Percentiles rank a stretch among this genome's conserved stretches.
Evolutionary conservation across 176 grass and related monocot genomes (phyloP).

Genomic region (Oryza coarctata): DNA sequence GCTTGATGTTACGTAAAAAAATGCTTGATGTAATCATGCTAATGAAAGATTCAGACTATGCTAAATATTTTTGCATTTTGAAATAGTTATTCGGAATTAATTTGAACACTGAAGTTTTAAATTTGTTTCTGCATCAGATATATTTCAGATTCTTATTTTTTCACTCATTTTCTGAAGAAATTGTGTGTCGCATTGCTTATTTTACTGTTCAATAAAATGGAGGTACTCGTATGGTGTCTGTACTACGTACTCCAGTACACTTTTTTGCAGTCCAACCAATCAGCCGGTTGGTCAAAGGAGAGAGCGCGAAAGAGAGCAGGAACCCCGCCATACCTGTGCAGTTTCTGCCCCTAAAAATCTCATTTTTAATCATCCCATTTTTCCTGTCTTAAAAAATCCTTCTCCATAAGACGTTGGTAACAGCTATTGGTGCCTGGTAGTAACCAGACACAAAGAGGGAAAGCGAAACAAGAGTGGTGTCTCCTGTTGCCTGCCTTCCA

Average conservation of each 20-base stretch:
- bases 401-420: constrained; percentile 11
- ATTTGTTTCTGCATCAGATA: neutral
- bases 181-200: neutral
- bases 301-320: constrained; percentile 22
- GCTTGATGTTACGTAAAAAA: no score
- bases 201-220: constrained; percentile 22
- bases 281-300: constrained; percentile 51
- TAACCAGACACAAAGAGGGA: constrained; percentile 27
- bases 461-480: constrained; percentile 28
- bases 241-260: constrained; percentile 22
- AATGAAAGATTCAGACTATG: neutral
- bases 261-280: constrained; percentile 60
- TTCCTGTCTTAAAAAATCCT: constrained; percentile 11
- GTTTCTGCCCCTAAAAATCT: constrained; percentile 19
- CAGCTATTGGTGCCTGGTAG: constrained; percentile 24
- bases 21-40: no score
- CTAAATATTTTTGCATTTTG: neutral
- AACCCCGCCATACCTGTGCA: constrained; percentile 34
- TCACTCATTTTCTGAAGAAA: neutral
- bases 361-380: constrained; percentile 24
- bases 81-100: neutral
- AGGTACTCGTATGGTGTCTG: neutral
- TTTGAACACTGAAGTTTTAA: neutral
- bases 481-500: constrained; percentile 21
- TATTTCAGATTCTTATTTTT: neutral